Conservation (phyloP, 768 basidiomycete genomes). For the Pisolithus sp. region DNA sequence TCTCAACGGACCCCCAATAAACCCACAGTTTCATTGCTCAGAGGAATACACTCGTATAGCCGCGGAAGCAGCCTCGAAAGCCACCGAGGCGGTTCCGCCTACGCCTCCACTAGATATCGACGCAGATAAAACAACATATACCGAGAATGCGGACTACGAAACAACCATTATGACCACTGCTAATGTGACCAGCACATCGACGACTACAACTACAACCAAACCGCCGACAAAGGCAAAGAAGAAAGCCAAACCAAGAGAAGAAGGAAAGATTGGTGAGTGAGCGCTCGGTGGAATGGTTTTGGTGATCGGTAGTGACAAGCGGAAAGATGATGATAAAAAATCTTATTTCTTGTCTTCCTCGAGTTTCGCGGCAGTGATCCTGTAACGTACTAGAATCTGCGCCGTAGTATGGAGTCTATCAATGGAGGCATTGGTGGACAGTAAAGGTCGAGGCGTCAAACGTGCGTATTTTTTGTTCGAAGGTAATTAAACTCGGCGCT, state of each 20-base stretch:
- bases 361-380: constrained; percentile 89
- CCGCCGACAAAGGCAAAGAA: constrained; percentile 41
- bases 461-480: constrained; percentile 36
- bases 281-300: background rate
- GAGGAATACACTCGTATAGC: constrained; percentile 52
- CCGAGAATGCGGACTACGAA: constrained; percentile 27
- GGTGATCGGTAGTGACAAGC: background rate
- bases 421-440: constrained; percentile 72
- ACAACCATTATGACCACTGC: constrained; percentile 29
- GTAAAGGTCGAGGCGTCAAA: constrained; percentile 53
- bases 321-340: constrained; percentile 56
- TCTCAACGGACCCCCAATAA: background rate
- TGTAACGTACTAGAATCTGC: constrained; percentile 66
- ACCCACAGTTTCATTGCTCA: constrained; percentile 21
- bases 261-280: constrained; percentile 65
- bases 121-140: constrained; percentile 24
- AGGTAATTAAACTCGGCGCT: background rate
- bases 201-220: constrained; percentile 32
- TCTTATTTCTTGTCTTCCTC: constrained; percentile 72
- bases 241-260: constrained; percentile 66
- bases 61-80: constrained; percentile 47
- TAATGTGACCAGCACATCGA: constrained; percentile 9
- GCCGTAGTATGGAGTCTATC: constrained; percentile 73
- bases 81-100: constrained; percentile 24
- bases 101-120: constrained; percentile 21